phyloP scores from a whole-genome alignment of 1,139 yeast species.

The Blastobotrys apis region DNA sequence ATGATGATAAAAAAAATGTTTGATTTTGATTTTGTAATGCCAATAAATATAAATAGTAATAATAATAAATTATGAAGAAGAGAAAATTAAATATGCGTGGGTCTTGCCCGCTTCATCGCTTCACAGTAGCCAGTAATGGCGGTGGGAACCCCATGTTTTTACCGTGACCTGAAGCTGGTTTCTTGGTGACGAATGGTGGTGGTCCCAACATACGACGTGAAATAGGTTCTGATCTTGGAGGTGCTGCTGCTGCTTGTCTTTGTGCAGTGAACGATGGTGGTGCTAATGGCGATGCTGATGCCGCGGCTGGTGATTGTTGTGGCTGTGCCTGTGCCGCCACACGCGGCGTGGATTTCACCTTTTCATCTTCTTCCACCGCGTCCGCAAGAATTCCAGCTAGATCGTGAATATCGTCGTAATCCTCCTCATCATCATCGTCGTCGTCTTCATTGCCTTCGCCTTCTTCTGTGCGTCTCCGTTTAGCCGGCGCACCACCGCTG shows the following conservation, averaged over 20 bases:
- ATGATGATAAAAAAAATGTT: not conserved
- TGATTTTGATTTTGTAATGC: not conserved
- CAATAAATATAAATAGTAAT: not conserved
- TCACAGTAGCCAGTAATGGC: constrained; percentile 19
- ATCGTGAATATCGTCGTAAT: constrained; percentile 14
- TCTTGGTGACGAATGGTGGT: constrained; percentile 17
- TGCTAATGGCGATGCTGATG: not conserved
- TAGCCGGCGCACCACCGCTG: not conserved
- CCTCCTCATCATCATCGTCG: not conserved
- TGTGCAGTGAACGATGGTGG: constrained; percentile 3
- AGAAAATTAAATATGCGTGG: not conserved
- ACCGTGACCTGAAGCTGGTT: no score
- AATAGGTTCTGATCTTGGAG: not conserved
- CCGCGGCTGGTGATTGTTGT: not conserved
- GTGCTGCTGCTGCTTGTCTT: not conserved
- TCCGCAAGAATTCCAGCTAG: constrained; percentile 14
- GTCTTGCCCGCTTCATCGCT: constrained; percentile 7
- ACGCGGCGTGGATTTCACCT: not conserved
- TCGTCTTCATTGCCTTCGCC: not conserved
- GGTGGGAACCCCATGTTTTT: constrained; percentile 35
- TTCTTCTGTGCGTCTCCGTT: not conserved
- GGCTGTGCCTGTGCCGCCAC: not conserved
- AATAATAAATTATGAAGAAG: no score
- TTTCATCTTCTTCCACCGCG: constrained; percentile 11
- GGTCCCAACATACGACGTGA: constrained; percentile 3